Evolutionary conservation across 345 rosid genomes (phyloP), one percentile per base, ranked within the genome.

Genomic region (Raphanus sativus): DNA sequence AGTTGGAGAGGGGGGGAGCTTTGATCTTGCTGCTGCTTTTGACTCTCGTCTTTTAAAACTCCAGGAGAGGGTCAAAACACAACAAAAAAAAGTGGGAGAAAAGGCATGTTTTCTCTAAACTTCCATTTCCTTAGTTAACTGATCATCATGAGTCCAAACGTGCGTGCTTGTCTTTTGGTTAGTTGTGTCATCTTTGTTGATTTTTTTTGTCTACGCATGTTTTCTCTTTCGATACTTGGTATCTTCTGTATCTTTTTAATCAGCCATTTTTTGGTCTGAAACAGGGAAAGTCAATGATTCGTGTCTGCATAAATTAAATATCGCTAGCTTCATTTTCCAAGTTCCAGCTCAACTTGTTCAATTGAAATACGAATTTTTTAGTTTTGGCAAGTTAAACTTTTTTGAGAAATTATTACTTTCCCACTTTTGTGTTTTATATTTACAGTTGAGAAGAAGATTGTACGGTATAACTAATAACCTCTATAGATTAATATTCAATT

Each of bases 211-310:
- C 45, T 38, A 9, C 12, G 11, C 45, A 38, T 38, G 45, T 38
- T 38, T 38, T 38, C 45, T 38, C 45, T 9, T 38, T 9, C 45
- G 45, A 38, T 38, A 38, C 45, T 10, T 38, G 45, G 45, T 38
- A 38, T 38, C 40, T 34, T 34, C 40, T 34, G 40, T 34, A 7
- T 34, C 13, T 38, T 34, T 7, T 34, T 10, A 7, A 2, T 8
- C 40, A 34, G 9, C 40, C 40, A 8, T 34, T 32, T 34, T 34
- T 28, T 28, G 38, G 69, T 60, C 24, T 62, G 69, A 62, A 62
- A 40, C 38, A 60, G 34, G 62, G 16, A 9, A 58, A 75, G 61
- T 67, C 66, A 75, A 58, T 29, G 59, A 59, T 58, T 75, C 50
- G 58, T 74, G 71, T 65, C 29, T 15, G 21, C 32, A 36, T 38